phyloP scores from a whole-genome alignment of 2,329 filamentous ascomycete genomes.

The Cryphonectria parasitica region DNA sequence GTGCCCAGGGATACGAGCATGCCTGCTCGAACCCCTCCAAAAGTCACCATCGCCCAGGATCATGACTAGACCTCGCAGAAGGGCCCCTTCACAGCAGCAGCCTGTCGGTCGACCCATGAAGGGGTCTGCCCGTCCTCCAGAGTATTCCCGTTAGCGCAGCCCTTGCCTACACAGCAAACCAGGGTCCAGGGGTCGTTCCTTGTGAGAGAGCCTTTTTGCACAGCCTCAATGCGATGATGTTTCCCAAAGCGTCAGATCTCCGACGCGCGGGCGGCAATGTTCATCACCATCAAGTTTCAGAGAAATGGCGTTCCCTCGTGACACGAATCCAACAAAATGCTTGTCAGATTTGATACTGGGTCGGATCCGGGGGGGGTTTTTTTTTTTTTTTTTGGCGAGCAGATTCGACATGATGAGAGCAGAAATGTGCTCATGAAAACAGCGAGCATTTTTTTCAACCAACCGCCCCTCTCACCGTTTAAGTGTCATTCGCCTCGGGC shows the following conservation, averaged over 20 bases:
- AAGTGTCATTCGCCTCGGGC: background rate
- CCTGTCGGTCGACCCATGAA: conserved; percentile 1
- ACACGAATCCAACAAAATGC: conserved; percentile 17
- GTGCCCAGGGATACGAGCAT: conserved; percentile 17
- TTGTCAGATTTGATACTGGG: background rate
- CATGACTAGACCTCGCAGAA: conserved; percentile 12
- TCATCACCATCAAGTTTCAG: conserved; percentile 28
- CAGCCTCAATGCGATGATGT: conserved; percentile 27
- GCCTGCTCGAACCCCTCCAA: conserved; percentile 10
- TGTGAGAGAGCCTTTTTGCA: conserved; percentile 19
- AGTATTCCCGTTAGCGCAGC: conserved; percentile 23
- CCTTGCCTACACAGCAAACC: background rate
- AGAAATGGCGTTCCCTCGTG: conserved; percentile 25
- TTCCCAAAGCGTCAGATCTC: conserved; percentile 29
- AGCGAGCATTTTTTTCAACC: conserved; percentile 3
- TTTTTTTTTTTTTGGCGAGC: background rate
- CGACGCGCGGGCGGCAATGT: conserved; percentile 28
- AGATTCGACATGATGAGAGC: background rate
- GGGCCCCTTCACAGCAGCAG: background rate
- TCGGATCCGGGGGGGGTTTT: background rate
- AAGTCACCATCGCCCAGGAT: conserved; percentile 23
- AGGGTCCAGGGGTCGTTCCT: conserved; percentile 6
- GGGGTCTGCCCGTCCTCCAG: conserved; percentile 9
- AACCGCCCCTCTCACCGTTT: background rate
- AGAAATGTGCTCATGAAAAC: background rate